These are phyloP conservation scores for Sclerotinia trifoliorum DNA, from an alignment of 2,329 filamentous ascomycete genomes.

Conservation along the genomic window DNA sequence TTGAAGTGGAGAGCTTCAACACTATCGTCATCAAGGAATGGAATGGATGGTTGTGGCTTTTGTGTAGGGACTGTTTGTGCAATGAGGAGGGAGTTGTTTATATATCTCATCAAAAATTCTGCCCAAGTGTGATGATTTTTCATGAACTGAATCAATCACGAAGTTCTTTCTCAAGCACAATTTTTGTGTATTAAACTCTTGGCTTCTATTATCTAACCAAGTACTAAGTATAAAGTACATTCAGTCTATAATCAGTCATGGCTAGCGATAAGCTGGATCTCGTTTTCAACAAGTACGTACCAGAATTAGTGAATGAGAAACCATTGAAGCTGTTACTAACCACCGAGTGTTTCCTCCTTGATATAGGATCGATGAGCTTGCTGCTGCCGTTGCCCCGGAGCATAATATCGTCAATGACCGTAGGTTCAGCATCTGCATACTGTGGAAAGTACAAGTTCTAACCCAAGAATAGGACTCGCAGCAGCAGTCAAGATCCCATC, in stretches of 20 bases:
- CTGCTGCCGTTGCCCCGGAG: background rate
- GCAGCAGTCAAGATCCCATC: slow-evolving; percentile 10
- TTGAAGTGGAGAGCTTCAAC: no score
- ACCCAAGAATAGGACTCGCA: background rate
- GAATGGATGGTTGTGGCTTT: background rate
- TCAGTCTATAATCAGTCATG: background rate
- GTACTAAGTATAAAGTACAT: background rate
- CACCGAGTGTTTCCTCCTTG: background rate
- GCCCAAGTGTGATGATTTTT: background rate
- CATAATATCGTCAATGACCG: slow-evolving; percentile 1
- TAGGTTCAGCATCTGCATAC: background rate
- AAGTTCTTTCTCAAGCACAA: background rate
- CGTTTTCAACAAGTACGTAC: slow-evolving; percentile 3
- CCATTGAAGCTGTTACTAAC: no score
- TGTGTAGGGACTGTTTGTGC: background rate
- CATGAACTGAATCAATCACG: background rate
- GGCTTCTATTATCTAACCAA: background rate
- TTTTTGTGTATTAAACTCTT: background rate
- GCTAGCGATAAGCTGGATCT: background rate
- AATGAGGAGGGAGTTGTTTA: background rate
- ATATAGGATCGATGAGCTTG: slow-evolving; percentile 8
- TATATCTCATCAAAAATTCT: background rate
- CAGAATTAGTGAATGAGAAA: no score
- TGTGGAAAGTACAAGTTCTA: background rate
- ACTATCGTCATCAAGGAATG: background rate